A percentile compares a stretch with the other conserved stretches of the same genome.
Evolutionary conservation across 1,139 yeast species (phyloP).

Genomic region (Pichia sp.): DNA sequence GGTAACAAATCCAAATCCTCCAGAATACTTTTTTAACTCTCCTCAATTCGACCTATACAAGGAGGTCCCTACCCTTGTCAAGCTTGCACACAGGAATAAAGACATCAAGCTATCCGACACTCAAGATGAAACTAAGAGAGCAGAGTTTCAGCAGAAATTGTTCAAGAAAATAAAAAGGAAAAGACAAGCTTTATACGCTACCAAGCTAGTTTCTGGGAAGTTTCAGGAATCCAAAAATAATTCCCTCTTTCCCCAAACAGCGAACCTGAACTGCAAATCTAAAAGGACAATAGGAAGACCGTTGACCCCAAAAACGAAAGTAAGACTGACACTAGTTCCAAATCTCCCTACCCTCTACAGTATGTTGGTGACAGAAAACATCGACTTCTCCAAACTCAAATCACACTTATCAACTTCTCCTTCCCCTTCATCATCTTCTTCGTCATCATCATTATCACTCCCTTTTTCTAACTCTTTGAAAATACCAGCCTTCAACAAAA

Average conservation of each 20-base stretch:
- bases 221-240: background rate
- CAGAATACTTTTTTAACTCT: background rate
- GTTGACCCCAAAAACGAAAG: constrained; percentile 49
- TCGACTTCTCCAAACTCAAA: constrained; percentile 20
- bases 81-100: constrained; percentile 15
- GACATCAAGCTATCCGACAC: constrained; percentile 10
- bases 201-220: background rate
- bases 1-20: background rate
- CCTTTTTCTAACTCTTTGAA: background rate
- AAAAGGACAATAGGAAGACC: constrained; percentile 47
- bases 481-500: background rate
- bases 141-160: constrained; percentile 5
- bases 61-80: constrained; percentile 7
- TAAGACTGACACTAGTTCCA: constrained; percentile 45
- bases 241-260: background rate
- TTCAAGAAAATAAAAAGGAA: constrained; percentile 8
- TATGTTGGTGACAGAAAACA: constrained; percentile 39
- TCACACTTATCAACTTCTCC: background rate
- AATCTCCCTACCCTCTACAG: constrained; percentile 43
- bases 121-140: constrained; percentile 2
- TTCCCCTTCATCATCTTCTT: background rate
- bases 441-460: background rate
- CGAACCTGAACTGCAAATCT: background rate
- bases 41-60: constrained; percentile 5
- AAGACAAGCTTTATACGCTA: background rate